Percentiles rank a stretch among this genome's conserved stretches.
Evolutionary conservation across 2,329 filamentous ascomycete genomes (phyloP).

Genomic region (Colletotrichum echinochloae): DNA sequence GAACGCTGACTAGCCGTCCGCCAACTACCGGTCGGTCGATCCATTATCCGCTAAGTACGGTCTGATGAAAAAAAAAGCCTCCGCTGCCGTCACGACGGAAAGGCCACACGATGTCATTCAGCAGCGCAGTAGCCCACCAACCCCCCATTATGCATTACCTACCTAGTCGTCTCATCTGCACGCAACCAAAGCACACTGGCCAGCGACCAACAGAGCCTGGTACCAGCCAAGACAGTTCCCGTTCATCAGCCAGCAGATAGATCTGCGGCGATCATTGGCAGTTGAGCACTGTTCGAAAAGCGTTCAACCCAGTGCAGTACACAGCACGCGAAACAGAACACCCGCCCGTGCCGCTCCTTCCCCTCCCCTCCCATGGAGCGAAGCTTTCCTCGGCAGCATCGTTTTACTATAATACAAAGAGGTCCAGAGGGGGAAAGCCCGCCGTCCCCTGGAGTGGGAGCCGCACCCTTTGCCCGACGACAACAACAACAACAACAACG

Average conservation of each 20-base stretch:
- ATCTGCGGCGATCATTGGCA: constrained; percentile 28
- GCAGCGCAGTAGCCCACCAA: constrained; percentile 1
- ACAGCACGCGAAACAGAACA: constrained; percentile 29
- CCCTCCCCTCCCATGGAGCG: background rate
- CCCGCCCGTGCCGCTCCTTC: constrained; percentile 29
- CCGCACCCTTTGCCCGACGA: background rate
- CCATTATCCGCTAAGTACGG: constrained; percentile 25
- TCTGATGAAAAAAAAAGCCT: constrained; percentile 11
- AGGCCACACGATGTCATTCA: constrained; percentile 12
- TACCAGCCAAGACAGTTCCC: constrained; percentile 10
- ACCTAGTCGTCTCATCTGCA: constrained; percentile 28
- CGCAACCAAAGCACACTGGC: constrained; percentile 10
- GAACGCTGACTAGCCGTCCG: constrained; percentile 35
- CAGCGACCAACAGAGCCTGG: constrained; percentile 10
- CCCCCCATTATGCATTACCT: background rate
- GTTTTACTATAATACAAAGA: background rate
- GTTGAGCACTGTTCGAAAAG: constrained; percentile 2
- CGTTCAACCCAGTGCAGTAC: background rate
- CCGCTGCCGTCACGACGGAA: constrained; percentile 8
- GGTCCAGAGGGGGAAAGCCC: background rate
- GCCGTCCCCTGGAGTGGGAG: background rate
- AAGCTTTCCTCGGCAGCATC: background rate
- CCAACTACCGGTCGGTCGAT: constrained; percentile 30
- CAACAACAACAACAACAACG: background rate
- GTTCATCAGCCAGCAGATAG: constrained; percentile 17